phyloP scores from a whole-genome alignment of 2,329 filamentous ascomycete species.

The Sporothrix brasiliensis region DNA sequence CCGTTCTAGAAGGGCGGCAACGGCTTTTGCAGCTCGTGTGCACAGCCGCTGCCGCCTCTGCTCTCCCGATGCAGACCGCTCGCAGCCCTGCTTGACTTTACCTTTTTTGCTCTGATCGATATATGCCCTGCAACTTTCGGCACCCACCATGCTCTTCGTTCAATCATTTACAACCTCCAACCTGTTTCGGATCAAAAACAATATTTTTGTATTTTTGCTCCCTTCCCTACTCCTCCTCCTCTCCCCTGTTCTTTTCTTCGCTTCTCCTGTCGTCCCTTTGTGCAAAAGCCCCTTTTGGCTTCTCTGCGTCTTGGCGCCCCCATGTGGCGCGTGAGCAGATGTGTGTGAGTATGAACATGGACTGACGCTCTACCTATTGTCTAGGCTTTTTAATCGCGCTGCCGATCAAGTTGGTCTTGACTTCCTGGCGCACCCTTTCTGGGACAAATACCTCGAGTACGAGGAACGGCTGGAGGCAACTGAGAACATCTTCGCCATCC shows the following conservation, averaged over 20 bases:
- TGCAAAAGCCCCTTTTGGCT: neutral
- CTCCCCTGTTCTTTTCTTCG: neutral
- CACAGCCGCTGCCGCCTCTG: conserved; percentile 2
- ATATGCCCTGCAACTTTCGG: neutral
- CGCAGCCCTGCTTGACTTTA: conserved; percentile 24
- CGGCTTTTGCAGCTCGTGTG: neutral
- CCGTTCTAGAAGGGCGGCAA: conserved; percentile 19
- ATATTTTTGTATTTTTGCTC: conserved; percentile 63
- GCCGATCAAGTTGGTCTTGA: conserved; percentile 84
- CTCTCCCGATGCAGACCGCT: conserved; percentile 20
- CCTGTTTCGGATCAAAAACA: conserved; percentile 26
- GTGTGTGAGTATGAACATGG: no score
- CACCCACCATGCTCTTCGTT: conserved; percentile 4
- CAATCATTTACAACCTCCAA: conserved; percentile 22
- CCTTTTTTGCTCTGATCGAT: conserved; percentile 29
- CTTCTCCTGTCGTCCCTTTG: no score
- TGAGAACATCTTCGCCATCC: conserved; percentile 82
- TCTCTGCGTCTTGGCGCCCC: conserved; percentile 32
- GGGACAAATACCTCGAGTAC: conserved; percentile 98
- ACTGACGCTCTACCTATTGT: conserved; percentile 33
- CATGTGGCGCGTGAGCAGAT: neutral
- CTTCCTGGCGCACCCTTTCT: conserved; percentile 93
- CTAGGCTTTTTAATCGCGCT: conserved; percentile 93
- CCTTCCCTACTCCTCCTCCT: conserved; percentile 46
- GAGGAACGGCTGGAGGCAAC: conserved; percentile 86